Evolutionary conservation across 2,329 filamentous ascomycete genomes (phyloP), one percentile per base, ranked within the genome.

Genomic region (Raffaelea albimanens): DNA sequence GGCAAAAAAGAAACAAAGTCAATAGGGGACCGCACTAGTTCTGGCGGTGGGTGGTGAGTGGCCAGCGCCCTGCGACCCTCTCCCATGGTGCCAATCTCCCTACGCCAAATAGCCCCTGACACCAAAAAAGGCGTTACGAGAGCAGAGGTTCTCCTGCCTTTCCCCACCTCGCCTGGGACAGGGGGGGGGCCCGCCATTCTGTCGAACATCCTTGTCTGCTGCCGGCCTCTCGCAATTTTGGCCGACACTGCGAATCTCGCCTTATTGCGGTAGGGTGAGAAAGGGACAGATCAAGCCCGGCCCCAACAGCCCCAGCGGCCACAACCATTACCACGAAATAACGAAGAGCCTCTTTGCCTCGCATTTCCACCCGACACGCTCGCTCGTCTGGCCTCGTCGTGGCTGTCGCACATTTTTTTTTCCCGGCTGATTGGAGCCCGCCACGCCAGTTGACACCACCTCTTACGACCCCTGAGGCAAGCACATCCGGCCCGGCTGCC

Each of bases 351-450:
- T n/a, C n/a, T n/a, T n/a, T n/a, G n/a, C n/a, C n/a, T n/a, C n/a
- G n/a, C n/a, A 29, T 29, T 29, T 29, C 25, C 7, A 29, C 25
- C 7, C 25, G 25, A 7, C 25, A 13, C 7, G 25, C 25, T 29
- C 25, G 7, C 25, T 29, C 25, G 25, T 29, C n/a, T 38, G 34
- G 34, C n/a, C 18, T 38, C 34, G 34, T 16, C 14, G 34, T 38
- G 34, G 34, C 34, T 16, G 34, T 19, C 18, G 13, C 34, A 8
- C 34, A 10, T 38, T 38, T 29, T 22, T 23, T 22, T 34, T 39
- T 45, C 44, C 21, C 36, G 44, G 44, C 36, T 45, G 44, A 45
- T 45, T 45, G 44, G n/a, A 23, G 23, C 25, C 41, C 7, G 34
- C 34, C 34, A 38, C 34, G 14, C 14, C 34, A 16, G 34, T n/a